phyloP scores from a whole-genome alignment of 1,284 basidiomycete genomes.

The Coniferiporia weirii region DNA sequence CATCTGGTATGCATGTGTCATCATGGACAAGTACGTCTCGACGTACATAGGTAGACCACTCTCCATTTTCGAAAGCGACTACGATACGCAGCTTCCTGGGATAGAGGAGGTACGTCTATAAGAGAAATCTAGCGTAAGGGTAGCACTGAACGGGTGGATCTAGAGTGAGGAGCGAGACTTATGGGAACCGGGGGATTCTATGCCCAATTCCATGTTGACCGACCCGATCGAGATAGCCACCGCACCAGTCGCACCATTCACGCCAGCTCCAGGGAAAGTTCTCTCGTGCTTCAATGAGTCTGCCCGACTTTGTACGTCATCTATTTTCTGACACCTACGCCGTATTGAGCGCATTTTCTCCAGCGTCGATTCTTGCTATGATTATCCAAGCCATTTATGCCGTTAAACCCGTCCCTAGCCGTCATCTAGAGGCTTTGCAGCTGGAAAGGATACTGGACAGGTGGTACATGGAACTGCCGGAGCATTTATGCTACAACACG shows the following conservation, averaged over 20 bases:
- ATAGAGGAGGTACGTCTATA: conserved; percentile 48
- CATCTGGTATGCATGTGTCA: conserved; percentile 78
- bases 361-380: conserved; percentile 59
- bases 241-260: conserved; percentile 15
- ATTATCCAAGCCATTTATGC: conserved; percentile 75
- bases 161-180: conserved; percentile 60
- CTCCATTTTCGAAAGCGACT: conserved; percentile 75
- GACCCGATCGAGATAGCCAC: conserved; percentile 7
- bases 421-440: conserved; percentile 51
- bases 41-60: conserved; percentile 78
- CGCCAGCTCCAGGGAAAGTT: conserved; percentile 44
- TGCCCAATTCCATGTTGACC: conserved; percentile 23
- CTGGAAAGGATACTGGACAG: conserved; percentile 69
- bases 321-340: neutral
- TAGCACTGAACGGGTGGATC: conserved; percentile 1
- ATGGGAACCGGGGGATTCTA: conserved; percentile 42
- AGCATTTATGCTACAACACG: conserved; percentile 60
- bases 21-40: conserved; percentile 78
- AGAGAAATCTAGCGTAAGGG: neutral
- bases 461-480: conserved; percentile 73
- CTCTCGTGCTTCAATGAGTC: conserved; percentile 77
- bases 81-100: conserved; percentile 68
- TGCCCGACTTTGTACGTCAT: conserved; percentile 55
- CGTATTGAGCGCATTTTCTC: neutral
- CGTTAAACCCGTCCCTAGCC: conserved; percentile 51